These are phyloP conservation scores for Volvox africanus DNA, from an alignment of 139 green algal genomes.

Conservation along the genomic window DNA sequence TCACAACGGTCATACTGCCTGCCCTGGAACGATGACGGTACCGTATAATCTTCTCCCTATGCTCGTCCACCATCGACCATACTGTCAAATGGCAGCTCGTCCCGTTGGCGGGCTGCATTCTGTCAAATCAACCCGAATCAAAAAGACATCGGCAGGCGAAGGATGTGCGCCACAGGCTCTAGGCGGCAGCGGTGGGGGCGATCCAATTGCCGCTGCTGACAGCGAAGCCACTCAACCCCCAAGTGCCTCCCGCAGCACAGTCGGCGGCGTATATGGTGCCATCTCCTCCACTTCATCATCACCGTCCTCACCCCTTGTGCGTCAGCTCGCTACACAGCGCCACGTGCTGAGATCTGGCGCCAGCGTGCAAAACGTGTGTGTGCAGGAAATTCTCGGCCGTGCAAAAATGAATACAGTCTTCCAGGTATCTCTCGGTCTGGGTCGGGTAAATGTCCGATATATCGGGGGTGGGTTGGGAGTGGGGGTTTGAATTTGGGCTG, in stretches of 20 bases:
- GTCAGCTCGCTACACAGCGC: not conserved
- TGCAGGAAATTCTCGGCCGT: slow-evolving; percentile 44
- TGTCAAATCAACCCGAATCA: not conserved
- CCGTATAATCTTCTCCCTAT: no score
- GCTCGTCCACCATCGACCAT: no score
- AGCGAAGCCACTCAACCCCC: no score
- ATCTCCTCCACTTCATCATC: not conserved
- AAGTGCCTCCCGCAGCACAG: no score
- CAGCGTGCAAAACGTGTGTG: slow-evolving; percentile 20
- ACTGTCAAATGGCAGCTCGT: not conserved
- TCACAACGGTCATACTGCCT: not conserved
- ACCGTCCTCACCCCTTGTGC: not conserved
- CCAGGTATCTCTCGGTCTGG: slow-evolving; percentile 7
- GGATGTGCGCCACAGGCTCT: no score
- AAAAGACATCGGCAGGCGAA: not conserved
- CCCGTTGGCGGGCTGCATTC: not conserved
- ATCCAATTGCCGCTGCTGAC: no score
- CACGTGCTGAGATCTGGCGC: slow-evolving; percentile 12
- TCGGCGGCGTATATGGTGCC: not conserved
- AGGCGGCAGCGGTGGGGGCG: no score
- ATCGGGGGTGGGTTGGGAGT: no score
- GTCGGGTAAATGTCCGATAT: not conserved
- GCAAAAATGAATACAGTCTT: slow-evolving; percentile 21
- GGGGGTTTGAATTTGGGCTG: no score
- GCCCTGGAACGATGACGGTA: no score